These are phyloP conservation scores for Wickerhamiella lipophila DNA, from an alignment of 805 yeast genomes.

Conservation along the genomic window DNA sequence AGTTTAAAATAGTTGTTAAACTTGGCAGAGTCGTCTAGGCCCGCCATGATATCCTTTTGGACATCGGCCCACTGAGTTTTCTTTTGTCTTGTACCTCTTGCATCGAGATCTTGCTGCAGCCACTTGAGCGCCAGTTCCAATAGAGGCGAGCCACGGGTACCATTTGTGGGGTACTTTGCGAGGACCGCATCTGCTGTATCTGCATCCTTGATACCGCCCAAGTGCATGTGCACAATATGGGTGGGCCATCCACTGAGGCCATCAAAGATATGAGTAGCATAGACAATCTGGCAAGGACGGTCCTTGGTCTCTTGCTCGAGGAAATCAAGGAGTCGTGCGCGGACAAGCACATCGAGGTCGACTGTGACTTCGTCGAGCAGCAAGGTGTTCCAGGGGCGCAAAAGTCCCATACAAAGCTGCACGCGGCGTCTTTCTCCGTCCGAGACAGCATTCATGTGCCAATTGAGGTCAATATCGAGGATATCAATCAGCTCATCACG, in stretches of 20 bases:
- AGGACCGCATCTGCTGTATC: slow-evolving; percentile 20
- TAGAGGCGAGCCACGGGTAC: slow-evolving; percentile 22
- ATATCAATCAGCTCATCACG: slow-evolving; percentile 63
- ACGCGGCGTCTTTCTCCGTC: slow-evolving; percentile 95
- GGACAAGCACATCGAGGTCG: slow-evolving; percentile 84
- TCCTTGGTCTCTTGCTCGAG: slow-evolving; percentile 57
- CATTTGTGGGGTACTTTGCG: slow-evolving; percentile 13
- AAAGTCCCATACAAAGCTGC: slow-evolving; percentile 82
- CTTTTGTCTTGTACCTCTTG: slow-evolving; percentile 44
- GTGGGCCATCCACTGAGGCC: slow-evolving; percentile 91
- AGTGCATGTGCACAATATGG: slow-evolving; percentile 59
- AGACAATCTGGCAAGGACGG: slow-evolving; percentile 66
- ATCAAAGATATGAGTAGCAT: slow-evolving; percentile 93
- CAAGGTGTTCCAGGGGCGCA: slow-evolving; percentile 79
- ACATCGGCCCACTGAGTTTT: slow-evolving; percentile 47
- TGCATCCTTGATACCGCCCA: slow-evolving; percentile 40
- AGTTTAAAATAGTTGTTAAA: slow-evolving; percentile 24
- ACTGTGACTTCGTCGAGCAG: slow-evolving; percentile 95
- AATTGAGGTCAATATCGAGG: slow-evolving; percentile 70
- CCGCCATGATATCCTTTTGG: slow-evolving; percentile 15
- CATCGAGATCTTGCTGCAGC: slow-evolving; percentile 31
- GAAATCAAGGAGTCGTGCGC: slow-evolving; percentile 60
- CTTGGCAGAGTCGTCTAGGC: slow-evolving; percentile 22
- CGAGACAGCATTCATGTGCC: slow-evolving; percentile 87
- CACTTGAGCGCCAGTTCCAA: slow-evolving; percentile 29